Evolutionary conservation across 1,284 basidiomycete genomes (phyloP).

Genomic region (Tilletia indica): DNA sequence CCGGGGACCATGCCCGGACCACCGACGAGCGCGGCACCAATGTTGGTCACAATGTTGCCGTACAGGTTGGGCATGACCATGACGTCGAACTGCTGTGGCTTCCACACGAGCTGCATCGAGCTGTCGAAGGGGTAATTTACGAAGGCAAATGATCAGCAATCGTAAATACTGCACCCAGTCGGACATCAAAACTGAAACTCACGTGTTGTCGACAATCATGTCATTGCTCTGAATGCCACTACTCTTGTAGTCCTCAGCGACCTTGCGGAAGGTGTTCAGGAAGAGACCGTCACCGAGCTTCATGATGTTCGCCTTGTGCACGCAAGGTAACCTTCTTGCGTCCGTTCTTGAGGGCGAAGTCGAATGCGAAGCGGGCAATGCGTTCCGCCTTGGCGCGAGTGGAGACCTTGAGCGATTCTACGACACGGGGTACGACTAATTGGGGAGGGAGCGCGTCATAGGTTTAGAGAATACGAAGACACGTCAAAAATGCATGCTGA

Average conservation of each 20-base stretch:
- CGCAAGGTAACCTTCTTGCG: slow-evolving; percentile 99
- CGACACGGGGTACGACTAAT: slow-evolving; percentile 86
- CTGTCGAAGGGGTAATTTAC: slow-evolving; percentile 56
- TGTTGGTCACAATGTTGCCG: slow-evolving; percentile 96
- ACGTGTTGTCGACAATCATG: slow-evolving; percentile 99
- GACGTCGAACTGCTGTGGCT: slow-evolving; percentile 93
- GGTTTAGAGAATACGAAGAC: background rate
- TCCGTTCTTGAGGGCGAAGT: slow-evolving; percentile 98
- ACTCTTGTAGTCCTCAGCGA: slow-evolving; percentile 90
- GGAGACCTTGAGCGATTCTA: slow-evolving; percentile 96
- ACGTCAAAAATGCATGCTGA: background rate
- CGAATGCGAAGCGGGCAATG: slow-evolving; percentile 95
- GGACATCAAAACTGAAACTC: slow-evolving; percentile 49
- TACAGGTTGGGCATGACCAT: slow-evolving; percentile 98
- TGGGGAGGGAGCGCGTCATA: too few species aligned
- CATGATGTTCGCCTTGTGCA: slow-evolving; percentile 99
- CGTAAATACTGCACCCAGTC: background rate
- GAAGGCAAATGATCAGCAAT: too few species aligned
- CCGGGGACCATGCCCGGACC: slow-evolving; percentile 97
- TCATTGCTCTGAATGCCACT: slow-evolving; percentile 89
- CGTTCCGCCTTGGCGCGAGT: slow-evolving; percentile 94
- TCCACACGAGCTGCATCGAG: slow-evolving; percentile 97
- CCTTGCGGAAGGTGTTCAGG: slow-evolving; percentile 93
- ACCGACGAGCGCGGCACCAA: slow-evolving; percentile 95
- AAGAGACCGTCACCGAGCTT: slow-evolving; percentile 99